These are phyloP conservation scores for Nemania serpens DNA, from an alignment of 2,329 filamentous ascomycete genomes.

Conservation along the genomic window DNA sequence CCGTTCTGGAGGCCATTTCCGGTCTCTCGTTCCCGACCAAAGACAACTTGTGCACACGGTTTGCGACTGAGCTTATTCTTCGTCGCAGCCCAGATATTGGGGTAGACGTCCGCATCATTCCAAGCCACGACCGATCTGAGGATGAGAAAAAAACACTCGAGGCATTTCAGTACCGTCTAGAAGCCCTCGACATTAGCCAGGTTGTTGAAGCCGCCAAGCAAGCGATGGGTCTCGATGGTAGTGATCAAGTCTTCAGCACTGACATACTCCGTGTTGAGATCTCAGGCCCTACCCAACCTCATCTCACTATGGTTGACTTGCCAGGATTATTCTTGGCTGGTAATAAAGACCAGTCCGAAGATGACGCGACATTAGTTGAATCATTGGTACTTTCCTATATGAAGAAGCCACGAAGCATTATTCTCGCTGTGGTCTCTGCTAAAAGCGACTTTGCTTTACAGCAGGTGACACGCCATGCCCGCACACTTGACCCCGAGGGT, in stretches of 20 bases:
- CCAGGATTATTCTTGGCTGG: slow-evolving; percentile 57
- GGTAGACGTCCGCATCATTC: slow-evolving; percentile 40
- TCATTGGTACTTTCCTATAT: slow-evolving; percentile 60
- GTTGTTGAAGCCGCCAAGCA: slow-evolving; percentile 46
- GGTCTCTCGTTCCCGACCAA: slow-evolving; percentile 62
- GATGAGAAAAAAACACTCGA: slow-evolving; percentile 33
- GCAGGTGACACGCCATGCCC: slow-evolving; percentile 55
- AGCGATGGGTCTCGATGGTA: slow-evolving; percentile 24
- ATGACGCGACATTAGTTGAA: slow-evolving; percentile 49
- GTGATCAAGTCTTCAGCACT: slow-evolving; percentile 44
- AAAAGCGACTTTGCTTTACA: slow-evolving; percentile 62
- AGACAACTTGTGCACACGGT: slow-evolving; percentile 63
- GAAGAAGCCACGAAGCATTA: slow-evolving; percentile 58
- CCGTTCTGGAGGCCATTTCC: slow-evolving; percentile 61
- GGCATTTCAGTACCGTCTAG: slow-evolving; percentile 16
- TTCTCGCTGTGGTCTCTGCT: slow-evolving; percentile 61
- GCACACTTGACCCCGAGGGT: slow-evolving; percentile 41
- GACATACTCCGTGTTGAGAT: slow-evolving; percentile 54
- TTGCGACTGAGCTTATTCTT: slow-evolving; percentile 58
- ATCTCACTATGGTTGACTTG: slow-evolving; percentile 62
- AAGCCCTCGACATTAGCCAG: slow-evolving; percentile 32
- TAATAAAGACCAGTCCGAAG: slow-evolving; percentile 48
- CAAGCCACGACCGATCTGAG: slow-evolving; percentile 37
- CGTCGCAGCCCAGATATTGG: slow-evolving; percentile 35
- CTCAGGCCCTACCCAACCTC: slow-evolving; percentile 49